phyloP scores from a whole-genome alignment of 2,329 filamentous ascomycete species.

The Calonectria pauciramosa region DNA sequence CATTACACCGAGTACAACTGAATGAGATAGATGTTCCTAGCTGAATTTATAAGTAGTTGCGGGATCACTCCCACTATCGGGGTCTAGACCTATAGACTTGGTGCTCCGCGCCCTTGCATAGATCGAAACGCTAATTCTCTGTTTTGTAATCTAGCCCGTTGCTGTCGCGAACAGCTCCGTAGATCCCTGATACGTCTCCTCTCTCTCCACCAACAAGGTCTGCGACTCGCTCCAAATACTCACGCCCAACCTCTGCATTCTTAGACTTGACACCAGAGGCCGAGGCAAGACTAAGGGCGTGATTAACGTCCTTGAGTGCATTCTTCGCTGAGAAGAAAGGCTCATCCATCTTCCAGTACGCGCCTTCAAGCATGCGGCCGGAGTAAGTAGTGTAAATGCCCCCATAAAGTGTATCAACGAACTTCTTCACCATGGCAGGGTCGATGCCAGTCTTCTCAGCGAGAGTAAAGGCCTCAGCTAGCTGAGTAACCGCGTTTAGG shows the following conservation, averaged over 20 bases:
- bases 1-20: too few species aligned
- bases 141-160: neutral
- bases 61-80: neutral
- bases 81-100: neutral
- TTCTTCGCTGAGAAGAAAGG: neutral
- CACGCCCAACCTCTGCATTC: neutral
- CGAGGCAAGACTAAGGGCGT: neutral
- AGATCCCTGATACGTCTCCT: neutral
- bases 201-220: neutral
- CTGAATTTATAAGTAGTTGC: neutral
- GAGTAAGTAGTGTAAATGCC: neutral
- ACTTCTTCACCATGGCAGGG: neutral
- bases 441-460: neutral
- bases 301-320: neutral
- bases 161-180: neutral
- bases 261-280: neutral
- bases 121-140: neutral
- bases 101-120: too few species aligned
- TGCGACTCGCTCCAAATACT: neutral
- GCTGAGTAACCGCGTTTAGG: neutral
- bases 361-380: neutral
- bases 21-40: too few species aligned
- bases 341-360: neutral
- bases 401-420: neutral
- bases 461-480: constrained; percentile 1